Evolutionary conservation across 805 yeast genomes (phyloP), one percentile per base, ranked within the genome.

Genomic region (Priceomyces carsonii): DNA sequence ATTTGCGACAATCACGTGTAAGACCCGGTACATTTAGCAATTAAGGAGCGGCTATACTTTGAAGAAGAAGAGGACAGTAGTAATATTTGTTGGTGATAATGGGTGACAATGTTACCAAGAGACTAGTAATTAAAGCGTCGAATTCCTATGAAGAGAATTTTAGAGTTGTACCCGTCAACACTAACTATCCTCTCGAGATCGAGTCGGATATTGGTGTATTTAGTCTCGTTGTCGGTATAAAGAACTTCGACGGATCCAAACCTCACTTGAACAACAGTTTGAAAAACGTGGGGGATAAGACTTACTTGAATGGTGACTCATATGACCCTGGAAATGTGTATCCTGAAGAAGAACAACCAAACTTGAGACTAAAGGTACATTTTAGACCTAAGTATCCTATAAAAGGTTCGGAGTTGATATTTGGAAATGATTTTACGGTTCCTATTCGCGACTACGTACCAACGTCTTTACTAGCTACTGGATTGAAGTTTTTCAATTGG

Each of bases 381-480:
- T 66, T 76, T 40, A 59, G 48, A 8, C 83, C 82, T 27, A 59
- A 48, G 8, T 36, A 40, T 3, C 63, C 61, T 14, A 57, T 80
- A n/a, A 49, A 47, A 13, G 85, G 84, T 2, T 64, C 73, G 26
- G 67, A 70, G n/a, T 57, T 82, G 26, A 39, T 77, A n/a, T 82
- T 78, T 59, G 89, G 89, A 1, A 82, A 82, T 50, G 88, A 82
- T 48, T 79, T 80, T 51, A 75, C 71, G 7, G 51, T 63, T n/a
- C 80, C 85, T 0, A 71, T 82, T 20, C 60, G 70, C 20, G 79
- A 79, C 31, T 66, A 66, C 35, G 66, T 82, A 8, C 89, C 89
- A 3, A 65, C 77, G 4, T 55, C 76, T 1, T 42, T 68, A 18
- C 47, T 69, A 27, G 44, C 67, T 1, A 62, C 73, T 0, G 87